These are phyloP conservation scores for Eucalyptus urophylla DNA, from an alignment of 345 rosid genomes.

Conservation along the genomic window DNA sequence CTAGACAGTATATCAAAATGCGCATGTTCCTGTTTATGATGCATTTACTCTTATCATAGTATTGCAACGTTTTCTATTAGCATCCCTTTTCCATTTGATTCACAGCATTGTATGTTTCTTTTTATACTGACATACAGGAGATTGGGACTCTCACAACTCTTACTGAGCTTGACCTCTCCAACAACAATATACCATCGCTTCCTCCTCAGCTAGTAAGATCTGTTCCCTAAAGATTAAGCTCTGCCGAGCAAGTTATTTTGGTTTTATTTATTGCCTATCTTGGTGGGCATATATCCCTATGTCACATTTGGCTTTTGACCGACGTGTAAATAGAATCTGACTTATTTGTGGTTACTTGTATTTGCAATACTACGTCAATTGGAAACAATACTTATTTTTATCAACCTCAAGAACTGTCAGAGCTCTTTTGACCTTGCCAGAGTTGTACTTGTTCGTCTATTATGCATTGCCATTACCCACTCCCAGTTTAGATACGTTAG, in stretches of 20 bases:
- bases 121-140: slow-evolving; percentile 29
- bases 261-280: not conserved
- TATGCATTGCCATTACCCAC: not conserved
- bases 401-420: not conserved
- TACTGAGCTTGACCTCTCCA: slow-evolving; percentile 68
- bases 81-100: not conserved
- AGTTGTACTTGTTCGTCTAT: not conserved
- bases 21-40: not conserved
- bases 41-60: not conserved
- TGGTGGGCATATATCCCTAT: not conserved
- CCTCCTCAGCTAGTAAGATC: slow-evolving; percentile 58
- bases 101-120: not conserved
- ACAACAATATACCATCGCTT: slow-evolving; percentile 73
- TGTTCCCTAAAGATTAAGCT: not conserved
- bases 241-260: not conserved
- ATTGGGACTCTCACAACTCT: slow-evolving; percentile 55
- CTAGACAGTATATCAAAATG: not conserved
- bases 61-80: not conserved
- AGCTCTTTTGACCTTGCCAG: not conserved
- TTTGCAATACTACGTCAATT: not conserved
- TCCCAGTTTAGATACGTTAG: not conserved
- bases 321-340: not conserved
- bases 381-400: not conserved
- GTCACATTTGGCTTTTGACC: not conserved
- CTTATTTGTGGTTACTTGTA: not conserved